Evolutionary conservation across 108 stramenopile species (phyloP).

Genomic region (Aureococcus anophagefferens): DNA sequence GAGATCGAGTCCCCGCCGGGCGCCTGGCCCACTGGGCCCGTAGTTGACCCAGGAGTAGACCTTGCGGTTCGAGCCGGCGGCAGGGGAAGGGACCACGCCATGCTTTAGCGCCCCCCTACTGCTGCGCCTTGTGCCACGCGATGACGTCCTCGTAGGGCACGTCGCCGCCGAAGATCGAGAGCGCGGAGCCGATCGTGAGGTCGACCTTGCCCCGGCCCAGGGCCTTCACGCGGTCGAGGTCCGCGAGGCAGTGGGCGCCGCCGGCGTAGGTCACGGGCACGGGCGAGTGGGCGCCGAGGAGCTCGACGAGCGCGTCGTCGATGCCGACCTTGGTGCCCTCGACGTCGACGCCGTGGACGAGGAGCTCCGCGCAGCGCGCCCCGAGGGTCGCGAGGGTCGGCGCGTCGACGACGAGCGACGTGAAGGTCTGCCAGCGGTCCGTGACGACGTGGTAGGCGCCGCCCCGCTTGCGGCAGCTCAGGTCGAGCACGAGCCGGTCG

Average conservation of each 20-base stretch:
- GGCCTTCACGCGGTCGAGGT: constrained; percentile 71
- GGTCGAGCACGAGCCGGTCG: constrained; percentile 82
- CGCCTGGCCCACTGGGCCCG: too few relatives aligned
- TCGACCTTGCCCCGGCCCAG: constrained; percentile 84
- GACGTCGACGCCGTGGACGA: constrained; percentile 96
- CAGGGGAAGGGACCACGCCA: too few relatives aligned
- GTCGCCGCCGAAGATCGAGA: constrained; percentile 91
- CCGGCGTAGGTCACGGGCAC: constrained; percentile 95
- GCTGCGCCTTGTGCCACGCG: constrained; percentile 73
- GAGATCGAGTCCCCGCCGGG: too few relatives aligned
- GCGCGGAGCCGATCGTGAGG: constrained; percentile 87
- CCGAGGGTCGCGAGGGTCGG: constrained; percentile 60
- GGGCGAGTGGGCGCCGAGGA: constrained; percentile 69
- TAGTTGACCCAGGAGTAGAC: too few relatives aligned
- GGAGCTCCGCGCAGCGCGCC: constrained; percentile 80
- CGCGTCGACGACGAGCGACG: constrained; percentile 54
- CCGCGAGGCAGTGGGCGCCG: constrained; percentile 73
- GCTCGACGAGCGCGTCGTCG: constrained; percentile 72
- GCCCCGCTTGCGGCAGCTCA: constrained; percentile 67
- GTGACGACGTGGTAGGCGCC: constrained; percentile 83
- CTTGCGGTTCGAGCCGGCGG: too few relatives aligned
- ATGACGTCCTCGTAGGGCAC: constrained; percentile 81
- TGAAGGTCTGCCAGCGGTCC: constrained; percentile 89
- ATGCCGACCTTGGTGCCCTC: constrained; percentile 93
- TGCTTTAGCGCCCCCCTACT: too few relatives aligned